Conservation (phyloP, 352 stramenopile genomes). For the Thraustotheca clavata region DNA sequence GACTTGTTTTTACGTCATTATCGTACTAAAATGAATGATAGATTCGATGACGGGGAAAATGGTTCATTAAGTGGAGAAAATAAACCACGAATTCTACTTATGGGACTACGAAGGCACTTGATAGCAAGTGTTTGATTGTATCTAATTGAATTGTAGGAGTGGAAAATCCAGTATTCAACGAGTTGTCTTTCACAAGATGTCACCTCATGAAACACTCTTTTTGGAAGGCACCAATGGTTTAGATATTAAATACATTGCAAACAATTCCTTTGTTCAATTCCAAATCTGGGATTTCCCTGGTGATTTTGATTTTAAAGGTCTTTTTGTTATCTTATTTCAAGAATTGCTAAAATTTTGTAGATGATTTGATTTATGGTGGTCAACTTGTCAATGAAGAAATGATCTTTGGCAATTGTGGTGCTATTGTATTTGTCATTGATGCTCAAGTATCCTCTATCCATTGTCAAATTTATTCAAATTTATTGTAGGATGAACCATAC, state of each 20-base stretch:
- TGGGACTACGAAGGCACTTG: conserved; percentile 87
- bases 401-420: conserved; percentile 87
- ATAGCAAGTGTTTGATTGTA: not conserved
- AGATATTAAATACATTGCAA: conserved; percentile 95
- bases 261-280: conserved; percentile 97
- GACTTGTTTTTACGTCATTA: too few relatives aligned
- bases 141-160: conserved; percentile 31
- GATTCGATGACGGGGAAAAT: conserved; percentile 42
- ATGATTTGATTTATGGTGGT: conserved; percentile 80
- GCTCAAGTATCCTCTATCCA: conserved; percentile 38
- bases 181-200: conserved; percentile 99
- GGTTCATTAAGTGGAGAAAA: conserved; percentile 78
- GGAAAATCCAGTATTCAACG: conserved; percentile 88
- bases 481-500: conserved; percentile 82
- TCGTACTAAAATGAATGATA: not conserved
- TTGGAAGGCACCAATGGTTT: conserved; percentile 81
- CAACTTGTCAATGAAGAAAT: conserved; percentile 88
- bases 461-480: not conserved
- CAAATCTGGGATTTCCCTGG: conserved; percentile 99
- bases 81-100: conserved; percentile 94
- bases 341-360: conserved; percentile 32
- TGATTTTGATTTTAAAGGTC: conserved; percentile 87
- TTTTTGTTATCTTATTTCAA: not conserved
- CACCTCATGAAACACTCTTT: conserved; percentile 97
- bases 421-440: conserved; percentile 97